Conservation (phyloP, 495 filamentous ascomycete genomes). For the Thermochaetoides thermophila region DNA sequence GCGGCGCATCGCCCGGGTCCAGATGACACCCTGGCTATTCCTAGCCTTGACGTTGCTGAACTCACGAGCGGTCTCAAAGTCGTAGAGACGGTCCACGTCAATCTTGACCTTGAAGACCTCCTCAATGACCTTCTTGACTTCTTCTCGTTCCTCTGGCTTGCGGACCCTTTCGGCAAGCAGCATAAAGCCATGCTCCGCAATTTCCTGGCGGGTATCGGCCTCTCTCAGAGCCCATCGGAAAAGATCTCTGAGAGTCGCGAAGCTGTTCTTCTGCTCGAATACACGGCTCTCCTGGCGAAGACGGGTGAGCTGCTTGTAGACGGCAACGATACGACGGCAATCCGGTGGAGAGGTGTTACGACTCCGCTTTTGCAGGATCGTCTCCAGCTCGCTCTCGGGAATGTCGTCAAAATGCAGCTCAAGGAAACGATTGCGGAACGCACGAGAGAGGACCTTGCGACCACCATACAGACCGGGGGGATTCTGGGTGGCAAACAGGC, state of each 20-base stretch:
- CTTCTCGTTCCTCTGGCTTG: constrained; percentile 70
- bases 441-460: constrained; percentile 78
- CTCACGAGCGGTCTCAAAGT: constrained; percentile 35
- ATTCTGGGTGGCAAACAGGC: constrained; percentile 98
- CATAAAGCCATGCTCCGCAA: constrained; percentile 91
- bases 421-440: constrained; percentile 92
- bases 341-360: constrained; percentile 80
- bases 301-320: constrained; percentile 80
- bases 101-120: constrained; percentile 80
- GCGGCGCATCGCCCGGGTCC: constrained; percentile 89
- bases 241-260: constrained; percentile 89
- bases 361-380: constrained; percentile 75
- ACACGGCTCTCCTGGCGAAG: constrained; percentile 77
- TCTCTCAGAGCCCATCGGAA: constrained; percentile 91
- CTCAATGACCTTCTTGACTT: constrained; percentile 81
- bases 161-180: constrained; percentile 85
- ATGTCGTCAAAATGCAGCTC: constrained; percentile 98
- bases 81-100: constrained; percentile 58
- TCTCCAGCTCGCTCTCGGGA: constrained; percentile 85
- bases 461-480: constrained; percentile 92
- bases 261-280: constrained; percentile 95
- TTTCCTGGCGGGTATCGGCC: constrained; percentile 70
- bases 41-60: constrained; percentile 36
- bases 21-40: constrained; percentile 54
- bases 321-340: constrained; percentile 77